Evolutionary conservation across 345 rosid genomes (phyloP).

Genomic region (Lenwebbia sp.): DNA sequence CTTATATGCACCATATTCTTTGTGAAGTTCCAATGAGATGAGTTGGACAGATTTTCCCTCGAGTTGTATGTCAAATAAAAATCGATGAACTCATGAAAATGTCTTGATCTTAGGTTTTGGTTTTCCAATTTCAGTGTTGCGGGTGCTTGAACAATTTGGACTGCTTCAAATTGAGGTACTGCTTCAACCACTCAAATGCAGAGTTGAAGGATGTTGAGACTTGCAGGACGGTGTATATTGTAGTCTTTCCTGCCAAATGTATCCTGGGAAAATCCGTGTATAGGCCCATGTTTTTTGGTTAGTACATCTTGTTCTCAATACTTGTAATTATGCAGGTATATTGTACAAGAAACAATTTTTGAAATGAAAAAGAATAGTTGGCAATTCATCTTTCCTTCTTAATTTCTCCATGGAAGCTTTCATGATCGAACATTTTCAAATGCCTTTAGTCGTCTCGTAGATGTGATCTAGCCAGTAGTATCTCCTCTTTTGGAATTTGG

Average conservation of each 20-base stretch:
- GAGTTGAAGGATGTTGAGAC: slow-evolving; percentile 26
- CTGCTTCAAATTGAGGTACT: not conserved
- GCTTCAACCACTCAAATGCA: not conserved
- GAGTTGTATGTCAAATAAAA: not conserved
- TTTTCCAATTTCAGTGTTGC: not conserved
- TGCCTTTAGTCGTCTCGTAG: not conserved
- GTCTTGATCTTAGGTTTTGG: not conserved
- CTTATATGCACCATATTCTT: not conserved
- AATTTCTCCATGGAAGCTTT: not conserved
- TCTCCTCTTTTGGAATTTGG: not conserved
- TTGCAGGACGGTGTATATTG: slow-evolving; percentile 77
- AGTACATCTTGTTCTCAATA: slow-evolving; percentile 67
- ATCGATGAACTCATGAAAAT: not conserved
- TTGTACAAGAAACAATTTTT: slow-evolving; percentile 5
- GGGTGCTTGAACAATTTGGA: not conserved
- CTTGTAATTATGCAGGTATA: slow-evolving; percentile 48
- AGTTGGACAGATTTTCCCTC: not conserved
- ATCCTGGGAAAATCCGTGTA: slow-evolving; percentile 54
- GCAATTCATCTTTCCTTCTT: not conserved
- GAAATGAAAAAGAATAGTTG: not conserved
- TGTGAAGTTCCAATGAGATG: not conserved
- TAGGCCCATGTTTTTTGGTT: slow-evolving; percentile 87
- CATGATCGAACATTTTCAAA: not conserved
- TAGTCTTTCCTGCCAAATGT: slow-evolving; percentile 71
- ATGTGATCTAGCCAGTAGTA: not conserved